These are phyloP conservation scores for Salicornia ramosissima DNA, from an alignment of 148 eudicot genomes.

Conservation along the genomic window DNA sequence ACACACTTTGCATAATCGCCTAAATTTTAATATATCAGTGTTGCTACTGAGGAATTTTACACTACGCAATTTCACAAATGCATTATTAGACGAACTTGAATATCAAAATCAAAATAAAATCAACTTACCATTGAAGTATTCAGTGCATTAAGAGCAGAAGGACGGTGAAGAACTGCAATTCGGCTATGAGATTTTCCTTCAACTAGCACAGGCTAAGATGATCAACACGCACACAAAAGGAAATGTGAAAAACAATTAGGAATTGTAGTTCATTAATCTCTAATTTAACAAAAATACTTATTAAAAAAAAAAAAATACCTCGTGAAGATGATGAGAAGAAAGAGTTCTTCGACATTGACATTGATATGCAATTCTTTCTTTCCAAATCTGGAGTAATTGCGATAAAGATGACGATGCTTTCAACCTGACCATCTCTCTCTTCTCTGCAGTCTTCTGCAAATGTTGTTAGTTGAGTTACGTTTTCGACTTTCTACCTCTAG, in stretches of 20 bases:
- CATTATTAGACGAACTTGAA: not conserved
- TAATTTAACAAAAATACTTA: not conserved
- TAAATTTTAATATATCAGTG: too few relatives aligned
- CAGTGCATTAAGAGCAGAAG: conserved; percentile 59
- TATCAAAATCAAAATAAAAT: not conserved
- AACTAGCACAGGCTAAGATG: conserved; percentile 41
- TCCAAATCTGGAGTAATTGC: not conserved
- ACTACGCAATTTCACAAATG: too few relatives aligned
- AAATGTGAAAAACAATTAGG: not conserved
- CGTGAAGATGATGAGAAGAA: conserved; percentile 20
- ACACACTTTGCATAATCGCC: too few relatives aligned
- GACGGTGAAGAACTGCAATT: conserved; percentile 72
- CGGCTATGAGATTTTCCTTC: conserved; percentile 57
- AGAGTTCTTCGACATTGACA: conserved; percentile 12
- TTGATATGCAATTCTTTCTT: not conserved
- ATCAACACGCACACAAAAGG: not conserved
- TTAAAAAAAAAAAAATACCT: conserved; percentile 17
- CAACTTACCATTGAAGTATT: conserved; percentile 45
- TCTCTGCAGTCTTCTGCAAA: not conserved
- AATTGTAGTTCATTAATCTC: not conserved
- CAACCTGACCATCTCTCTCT: conserved; percentile 30
- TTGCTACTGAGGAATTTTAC: too few relatives aligned
- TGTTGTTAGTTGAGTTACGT: too few relatives aligned
- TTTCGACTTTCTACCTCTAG: too few relatives aligned
- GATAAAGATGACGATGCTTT: conserved; percentile 23